These are phyloP conservation scores for Polyporus tsugae DNA, from an alignment of 1,284 basidiomycete genomes.

Conservation along the genomic window DNA sequence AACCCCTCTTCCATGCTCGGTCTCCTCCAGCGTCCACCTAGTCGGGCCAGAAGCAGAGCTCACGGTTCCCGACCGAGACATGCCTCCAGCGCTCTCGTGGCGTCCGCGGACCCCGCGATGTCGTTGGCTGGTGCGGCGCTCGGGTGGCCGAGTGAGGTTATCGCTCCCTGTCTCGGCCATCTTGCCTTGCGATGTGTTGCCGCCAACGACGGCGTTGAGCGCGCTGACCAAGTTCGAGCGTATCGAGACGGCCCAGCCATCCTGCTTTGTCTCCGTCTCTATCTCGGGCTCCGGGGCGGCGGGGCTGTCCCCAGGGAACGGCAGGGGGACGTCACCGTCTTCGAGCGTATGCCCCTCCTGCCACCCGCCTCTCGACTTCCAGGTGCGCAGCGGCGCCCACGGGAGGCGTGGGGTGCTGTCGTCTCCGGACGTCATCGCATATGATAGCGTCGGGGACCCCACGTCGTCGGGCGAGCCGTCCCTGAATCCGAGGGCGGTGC, in stretches of 20 bases:
- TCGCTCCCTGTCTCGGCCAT: constrained; percentile 11
- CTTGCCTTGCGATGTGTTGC: constrained; percentile 3
- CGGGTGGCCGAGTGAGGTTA: constrained; percentile 30
- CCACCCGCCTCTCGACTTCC: neutral
- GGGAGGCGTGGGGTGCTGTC: constrained; percentile 24
- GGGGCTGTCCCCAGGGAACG: constrained; percentile 32
- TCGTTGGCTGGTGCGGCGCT: constrained; percentile 21
- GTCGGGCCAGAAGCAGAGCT: constrained; percentile 37
- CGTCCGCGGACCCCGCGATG: constrained; percentile 4
- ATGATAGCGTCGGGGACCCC: constrained; percentile 35
- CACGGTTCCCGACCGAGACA: constrained; percentile 27
- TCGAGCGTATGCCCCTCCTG: constrained; percentile 20
- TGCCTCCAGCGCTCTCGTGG: neutral
- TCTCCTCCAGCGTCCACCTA: constrained; percentile 36
- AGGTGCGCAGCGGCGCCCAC: constrained; percentile 32
- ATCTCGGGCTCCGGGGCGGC: neutral
- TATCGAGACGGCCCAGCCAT: constrained; percentile 45
- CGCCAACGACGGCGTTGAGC: constrained; percentile 44
- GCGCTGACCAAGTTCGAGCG: constrained; percentile 47
- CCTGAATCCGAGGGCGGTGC: constrained; percentile 36
- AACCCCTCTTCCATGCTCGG: constrained; percentile 27
- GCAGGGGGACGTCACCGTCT: constrained; percentile 19
- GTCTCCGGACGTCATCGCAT: constrained; percentile 22
- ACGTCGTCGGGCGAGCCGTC: constrained; percentile 27
- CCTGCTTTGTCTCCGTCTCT: constrained; percentile 13